Evolutionary conservation across 345 rosid genomes (phyloP).

Genomic region (Diplotaxis tenuifolia): DNA sequence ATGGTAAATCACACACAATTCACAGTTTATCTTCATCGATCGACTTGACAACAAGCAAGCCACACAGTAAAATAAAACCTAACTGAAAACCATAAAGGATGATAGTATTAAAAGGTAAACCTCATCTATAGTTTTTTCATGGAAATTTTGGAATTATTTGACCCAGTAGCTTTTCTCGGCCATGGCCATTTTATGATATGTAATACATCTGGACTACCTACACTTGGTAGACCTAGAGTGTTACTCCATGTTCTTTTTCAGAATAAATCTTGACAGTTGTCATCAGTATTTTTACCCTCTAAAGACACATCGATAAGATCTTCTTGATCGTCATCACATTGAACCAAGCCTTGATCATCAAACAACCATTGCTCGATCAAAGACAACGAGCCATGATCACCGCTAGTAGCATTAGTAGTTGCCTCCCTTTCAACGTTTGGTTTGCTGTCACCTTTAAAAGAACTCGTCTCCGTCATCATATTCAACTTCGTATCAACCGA

Average conservation of each 20-base stretch:
- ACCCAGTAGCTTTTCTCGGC: neutral
- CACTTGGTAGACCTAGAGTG: neutral
- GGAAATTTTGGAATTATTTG: neutral
- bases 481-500: constrained; percentile 40
- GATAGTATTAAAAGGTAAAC: neutral
- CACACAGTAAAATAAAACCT: neutral
- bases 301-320: constrained; percentile 45
- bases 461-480: constrained; percentile 42
- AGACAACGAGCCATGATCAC: constrained; percentile 44
- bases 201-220: neutral
- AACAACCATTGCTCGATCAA: constrained; percentile 71
- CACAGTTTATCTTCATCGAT: constrained; percentile 9
- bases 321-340: constrained; percentile 37
- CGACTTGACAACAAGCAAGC: constrained; percentile 7
- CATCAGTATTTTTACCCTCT: constrained; percentile 30
- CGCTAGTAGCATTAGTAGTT: constrained; percentile 1
- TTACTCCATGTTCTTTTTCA: neutral
- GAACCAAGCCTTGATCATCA: constrained; percentile 50
- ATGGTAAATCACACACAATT: constrained; percentile 9
- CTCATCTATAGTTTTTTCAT: neutral
- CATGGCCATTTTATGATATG: neutral
- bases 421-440: constrained; percentile 21
- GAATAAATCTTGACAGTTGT: constrained; percentile 31
- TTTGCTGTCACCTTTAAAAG: constrained; percentile 48
- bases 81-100: neutral